Evolutionary conservation across 2,329 filamentous ascomycete species (phyloP), one percentile per base, ranked within the genome.

Genomic region (Volutella citrinella): DNA sequence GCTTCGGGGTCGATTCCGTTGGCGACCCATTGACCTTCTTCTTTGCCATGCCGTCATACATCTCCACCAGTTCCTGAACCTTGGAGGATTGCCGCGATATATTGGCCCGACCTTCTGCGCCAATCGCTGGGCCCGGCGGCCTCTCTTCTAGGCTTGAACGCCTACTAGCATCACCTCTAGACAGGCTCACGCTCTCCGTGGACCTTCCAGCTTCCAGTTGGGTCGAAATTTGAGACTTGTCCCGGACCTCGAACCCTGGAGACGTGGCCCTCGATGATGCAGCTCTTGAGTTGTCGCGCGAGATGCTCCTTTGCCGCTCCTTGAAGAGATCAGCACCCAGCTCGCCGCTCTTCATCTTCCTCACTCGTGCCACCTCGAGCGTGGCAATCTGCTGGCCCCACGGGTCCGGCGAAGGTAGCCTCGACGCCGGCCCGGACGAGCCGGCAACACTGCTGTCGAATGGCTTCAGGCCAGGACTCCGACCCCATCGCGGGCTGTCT

Each of bases 1-100:
- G 47, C 12, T 38, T 40, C 35, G 45, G 31, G 1, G 44, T 25
- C 7, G 50, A 36, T n/a, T 52, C 48, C 19, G 45, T 27, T 10
- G 50, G 50, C 4, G 50, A 53, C 10, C 24, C 34, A 22, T 43
- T 51, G 8, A 31, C 35, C 12, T 25, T 48, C n/a, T 46, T 36
- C 32, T 45, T 60, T 1, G 56, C 46, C 10, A 75, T 60, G 4
- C 64, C 68, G 38, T 79, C 71, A 30, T 65, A 74, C 57, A 70
- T 65, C 15, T 64, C 64, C 19, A 75, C 72, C 16, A 76, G 55
- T 29, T 69, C 66, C 34, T 71, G 69, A 4, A 76, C 70, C 41
- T 70, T 75, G 7, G 67, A 69, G 0, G 49, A 45, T 32, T 66
- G 53, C 21, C 50, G 43, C 5, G 35, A 38, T n/a, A 36, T 20